Evolutionary conservation across 2,329 filamentous ascomycete species (phyloP).

Genomic region (Tolypocladium ovalisporum): DNA sequence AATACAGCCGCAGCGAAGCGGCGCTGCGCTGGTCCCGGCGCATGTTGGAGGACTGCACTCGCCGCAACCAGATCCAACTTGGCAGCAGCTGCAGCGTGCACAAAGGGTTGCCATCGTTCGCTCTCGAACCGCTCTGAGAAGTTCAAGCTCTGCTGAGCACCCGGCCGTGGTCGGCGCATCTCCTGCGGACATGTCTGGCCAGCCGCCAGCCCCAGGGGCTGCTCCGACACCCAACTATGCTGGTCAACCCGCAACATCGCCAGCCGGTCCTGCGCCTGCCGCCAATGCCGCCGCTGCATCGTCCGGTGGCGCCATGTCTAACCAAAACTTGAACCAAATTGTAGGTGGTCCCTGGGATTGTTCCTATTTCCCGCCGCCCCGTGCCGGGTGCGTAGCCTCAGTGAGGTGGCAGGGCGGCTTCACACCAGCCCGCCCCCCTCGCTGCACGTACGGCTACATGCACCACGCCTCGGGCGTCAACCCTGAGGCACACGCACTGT

Average conservation of each 20-base stretch:
- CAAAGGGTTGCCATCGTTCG: not conserved
- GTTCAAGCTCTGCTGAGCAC: not conserved
- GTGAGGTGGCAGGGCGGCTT: not conserved
- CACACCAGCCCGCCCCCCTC: not conserved
- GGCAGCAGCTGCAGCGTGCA: not conserved
- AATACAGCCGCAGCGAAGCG: not conserved
- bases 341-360: conserved; percentile 46
- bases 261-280: conserved; percentile 16
- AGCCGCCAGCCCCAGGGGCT: conserved; percentile 17
- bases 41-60: not conserved
- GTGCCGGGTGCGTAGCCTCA: not conserved
- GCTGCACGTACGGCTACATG: not conserved
- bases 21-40: not conserved
- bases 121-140: not conserved
- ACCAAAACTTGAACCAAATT: conserved; percentile 91
- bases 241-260: conserved; percentile 21
- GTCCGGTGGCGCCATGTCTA: conserved; percentile 45
- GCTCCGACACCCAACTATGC: conserved; percentile 19
- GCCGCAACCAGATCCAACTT: not conserved
- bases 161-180: not conserved
- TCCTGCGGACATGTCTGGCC: conserved; percentile 20
- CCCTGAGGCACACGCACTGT: not conserved
- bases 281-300: conserved; percentile 20
- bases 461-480: not conserved
- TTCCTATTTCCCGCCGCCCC: not conserved